Percentiles rank a stretch among this genome's conserved stretches.
Evolutionary conservation across 129 eudicot genomes (phyloP).

Genomic region (Deinandra increscens): DNA sequence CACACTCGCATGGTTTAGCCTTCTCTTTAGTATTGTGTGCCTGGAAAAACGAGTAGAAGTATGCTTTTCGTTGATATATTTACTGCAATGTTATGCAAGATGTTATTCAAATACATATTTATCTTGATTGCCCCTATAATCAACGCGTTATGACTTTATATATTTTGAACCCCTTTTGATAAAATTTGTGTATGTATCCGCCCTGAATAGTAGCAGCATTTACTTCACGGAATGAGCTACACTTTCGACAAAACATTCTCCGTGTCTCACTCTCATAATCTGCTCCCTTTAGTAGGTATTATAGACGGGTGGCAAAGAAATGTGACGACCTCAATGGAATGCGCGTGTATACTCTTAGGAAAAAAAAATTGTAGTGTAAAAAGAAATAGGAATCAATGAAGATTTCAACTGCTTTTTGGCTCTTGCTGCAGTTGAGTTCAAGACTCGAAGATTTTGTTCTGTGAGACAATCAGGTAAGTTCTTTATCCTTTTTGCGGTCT

Average conservation of each 20-base stretch:
- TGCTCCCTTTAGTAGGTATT: not conserved
- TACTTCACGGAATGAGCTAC: too few relatives aligned
- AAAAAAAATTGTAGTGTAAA: not conserved
- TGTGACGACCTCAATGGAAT: not conserved
- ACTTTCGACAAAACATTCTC: too few relatives aligned
- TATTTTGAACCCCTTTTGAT: not conserved
- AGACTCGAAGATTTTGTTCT: constrained; percentile 2
- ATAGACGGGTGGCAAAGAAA: constrained; percentile 6
- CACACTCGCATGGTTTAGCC: constrained; percentile 46
- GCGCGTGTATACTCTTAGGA: not conserved
- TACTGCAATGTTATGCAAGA: constrained; percentile 23
- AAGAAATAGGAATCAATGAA: not conserved
- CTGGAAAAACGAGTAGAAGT: constrained; percentile 68
- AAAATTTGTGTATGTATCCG: not conserved
- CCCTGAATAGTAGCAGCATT: too few relatives aligned
- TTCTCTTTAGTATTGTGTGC: constrained; percentile 75
- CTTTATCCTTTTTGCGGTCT: not conserved
- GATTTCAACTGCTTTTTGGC: not conserved
- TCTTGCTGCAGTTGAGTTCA: not conserved
- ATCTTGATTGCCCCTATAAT: constrained; percentile 12
- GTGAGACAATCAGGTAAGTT: constrained; percentile 17
- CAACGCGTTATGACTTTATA: constrained; percentile 15
- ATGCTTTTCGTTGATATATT: constrained; percentile 5
- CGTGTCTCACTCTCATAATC: too few relatives aligned
- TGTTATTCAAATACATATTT: constrained; percentile 30